Conservation (phyloP, 192 early-diverging fungal genomes). For the Backusella tarrabulga region DNA sequence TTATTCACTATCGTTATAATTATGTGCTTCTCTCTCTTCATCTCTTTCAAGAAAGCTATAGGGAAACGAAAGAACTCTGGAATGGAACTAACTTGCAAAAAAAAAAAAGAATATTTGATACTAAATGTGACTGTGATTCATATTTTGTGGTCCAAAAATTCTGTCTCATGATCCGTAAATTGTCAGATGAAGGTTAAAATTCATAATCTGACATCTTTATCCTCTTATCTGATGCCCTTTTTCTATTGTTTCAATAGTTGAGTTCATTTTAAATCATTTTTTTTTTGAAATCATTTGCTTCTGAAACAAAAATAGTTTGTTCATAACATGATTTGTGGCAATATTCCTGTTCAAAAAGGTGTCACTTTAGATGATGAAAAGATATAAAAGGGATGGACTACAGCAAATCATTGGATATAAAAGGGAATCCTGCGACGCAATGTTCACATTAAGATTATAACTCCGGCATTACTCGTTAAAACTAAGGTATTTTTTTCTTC, state of each 20-base stretch:
- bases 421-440: conserved; percentile 5
- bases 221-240: neutral
- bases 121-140: neutral
- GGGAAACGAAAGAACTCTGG: neutral
- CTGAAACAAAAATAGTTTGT: no score
- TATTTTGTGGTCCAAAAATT: neutral
- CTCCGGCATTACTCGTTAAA: neutral
- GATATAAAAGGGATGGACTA: neutral
- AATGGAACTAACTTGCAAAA: neutral
- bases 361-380: neutral
- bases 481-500: neutral
- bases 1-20: neutral
- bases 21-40: no score
- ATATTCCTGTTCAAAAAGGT: neutral
- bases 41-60: neutral
- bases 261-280: no score
- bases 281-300: no score
- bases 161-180: conserved; percentile 8
- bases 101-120: neutral
- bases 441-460: conserved; percentile 3
- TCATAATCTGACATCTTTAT: neutral
- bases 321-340: neutral
- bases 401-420: conserved; percentile 2
- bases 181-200: neutral
- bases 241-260: neutral